Evolutionary conservation across 805 yeast species (phyloP), one percentile per base, ranked within the genome.

Genomic region (Gaillardinia entomophila): DNA sequence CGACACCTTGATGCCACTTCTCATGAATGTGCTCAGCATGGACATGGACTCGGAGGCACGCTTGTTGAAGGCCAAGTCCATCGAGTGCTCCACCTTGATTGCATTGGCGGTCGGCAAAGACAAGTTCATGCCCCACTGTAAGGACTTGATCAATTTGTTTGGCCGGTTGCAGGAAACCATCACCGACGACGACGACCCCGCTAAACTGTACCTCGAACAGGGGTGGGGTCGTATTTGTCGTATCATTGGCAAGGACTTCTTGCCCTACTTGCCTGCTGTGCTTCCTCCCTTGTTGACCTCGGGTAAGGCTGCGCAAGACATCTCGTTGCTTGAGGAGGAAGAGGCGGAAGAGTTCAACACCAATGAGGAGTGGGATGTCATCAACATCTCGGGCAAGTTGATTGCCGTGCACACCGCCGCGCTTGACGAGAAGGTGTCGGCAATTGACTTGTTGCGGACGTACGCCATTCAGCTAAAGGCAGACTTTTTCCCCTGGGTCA

Each of bases 211-310:
- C 48, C 68, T 92, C 42, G 95, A 87, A 46, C 95, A 86, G 54
- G 96, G 95, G 28, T 92, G 98, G 98, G 87, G 92, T 34, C 77
- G 97, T 49, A 73, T 92, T 28, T 92, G 98, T 54, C 74, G 82
- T 45, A 76, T 90, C 32, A 68, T 90, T 25, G 95, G 96, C 16
- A 72, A 71, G 38, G 95, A 87, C 28, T 92, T 92, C 54, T 60
- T 86, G 38, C 96, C 96, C 11, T 82, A 76, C 45, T 67, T 92
- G 38, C 83, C 87, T 20, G 75, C 75, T 8, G 96, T 92, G 23
- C 71, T 92, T 52, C 97, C 97, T 17, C 89, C 96, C n/a, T 66
- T 92, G 36, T 58, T 92, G 34, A 73, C 69, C 33, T 82, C 89
- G 24, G 98, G 97, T 6, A 86, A 79, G 51, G 89, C 92, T 10